A percentile compares a stretch with the other conserved stretches of the same genome.
Evolutionary conservation across 2,329 filamentous ascomycete species (phyloP).

Genomic region (Colletotrichum cereale): DNA sequence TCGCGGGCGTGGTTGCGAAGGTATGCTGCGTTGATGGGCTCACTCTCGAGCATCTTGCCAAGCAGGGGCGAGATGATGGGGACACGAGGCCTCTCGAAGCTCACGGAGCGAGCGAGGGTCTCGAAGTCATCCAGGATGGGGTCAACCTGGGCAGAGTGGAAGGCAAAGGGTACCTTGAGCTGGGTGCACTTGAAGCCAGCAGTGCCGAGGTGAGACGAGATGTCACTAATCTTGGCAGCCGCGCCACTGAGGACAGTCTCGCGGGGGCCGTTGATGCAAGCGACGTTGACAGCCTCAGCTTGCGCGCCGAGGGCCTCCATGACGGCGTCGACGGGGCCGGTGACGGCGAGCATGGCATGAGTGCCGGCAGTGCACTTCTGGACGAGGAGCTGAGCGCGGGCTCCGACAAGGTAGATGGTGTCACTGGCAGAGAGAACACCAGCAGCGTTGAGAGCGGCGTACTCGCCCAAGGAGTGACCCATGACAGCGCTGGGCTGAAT

Average conservation of each 20-base stretch:
- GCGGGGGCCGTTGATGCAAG: constrained; percentile 81
- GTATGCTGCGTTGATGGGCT: constrained; percentile 67
- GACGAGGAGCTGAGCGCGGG: constrained; percentile 74
- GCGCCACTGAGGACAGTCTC: constrained; percentile 77
- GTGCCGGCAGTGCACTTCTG: constrained; percentile 74
- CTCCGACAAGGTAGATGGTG: constrained; percentile 78
- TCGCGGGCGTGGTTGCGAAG: constrained; percentile 72
- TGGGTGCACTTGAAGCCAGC: constrained; percentile 57
- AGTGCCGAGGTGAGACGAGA: constrained; percentile 53
- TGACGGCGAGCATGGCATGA: constrained; percentile 69
- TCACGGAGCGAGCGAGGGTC: constrained; percentile 53
- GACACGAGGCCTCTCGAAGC: constrained; percentile 60
- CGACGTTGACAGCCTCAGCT: constrained; percentile 60
- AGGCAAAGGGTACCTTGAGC: constrained; percentile 65
- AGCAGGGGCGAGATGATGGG: constrained; percentile 77
- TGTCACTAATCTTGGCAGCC: constrained; percentile 55
- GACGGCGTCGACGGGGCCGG: constrained; percentile 64
- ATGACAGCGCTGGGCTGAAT: constrained; percentile 67
- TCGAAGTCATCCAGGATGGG: constrained; percentile 71
- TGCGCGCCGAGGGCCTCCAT: constrained; percentile 62
- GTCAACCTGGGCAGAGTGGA: constrained; percentile 67
- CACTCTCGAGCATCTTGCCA: constrained; percentile 64
- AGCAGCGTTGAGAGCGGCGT: constrained; percentile 77
- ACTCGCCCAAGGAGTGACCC: constrained; percentile 78
- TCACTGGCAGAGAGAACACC: constrained; percentile 79